phyloP scores from a whole-genome alignment of 2,329 filamentous ascomycete genomes.

The Fusarium drepaniforme region DNA sequence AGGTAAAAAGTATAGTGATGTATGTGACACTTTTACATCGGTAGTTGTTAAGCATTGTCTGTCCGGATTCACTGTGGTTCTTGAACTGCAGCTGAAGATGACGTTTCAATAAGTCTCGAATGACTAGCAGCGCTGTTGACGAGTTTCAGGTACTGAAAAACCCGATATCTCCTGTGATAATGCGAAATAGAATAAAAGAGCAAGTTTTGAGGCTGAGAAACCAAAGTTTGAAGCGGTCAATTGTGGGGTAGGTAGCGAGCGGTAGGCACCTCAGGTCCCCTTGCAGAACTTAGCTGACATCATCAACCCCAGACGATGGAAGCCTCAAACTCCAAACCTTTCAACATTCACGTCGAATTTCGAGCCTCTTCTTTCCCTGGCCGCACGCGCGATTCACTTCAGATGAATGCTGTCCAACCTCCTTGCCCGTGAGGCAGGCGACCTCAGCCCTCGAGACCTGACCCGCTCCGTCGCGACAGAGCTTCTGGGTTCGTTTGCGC shows the following conservation, averaged over 20 bases:
- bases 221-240: conserved; percentile 32
- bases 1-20: conserved; percentile 18
- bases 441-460: conserved; percentile 72
- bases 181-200: not conserved
- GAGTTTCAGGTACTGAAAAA: not conserved
- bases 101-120: not conserved
- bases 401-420: conserved; percentile 79
- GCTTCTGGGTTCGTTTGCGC: conserved; percentile 77
- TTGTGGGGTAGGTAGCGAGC: conserved; percentile 35
- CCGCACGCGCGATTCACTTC: not conserved
- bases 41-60: conserved; percentile 27
- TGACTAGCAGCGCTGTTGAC: not conserved
- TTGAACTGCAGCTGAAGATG: not conserved
- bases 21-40: conserved; percentile 7
- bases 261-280: conserved; percentile 2
- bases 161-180: not conserved
- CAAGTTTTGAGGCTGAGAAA: conserved; percentile 15
- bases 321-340: conserved; percentile 3
- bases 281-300: conserved; percentile 39
- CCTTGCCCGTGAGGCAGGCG: conserved; percentile 80
- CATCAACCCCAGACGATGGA: conserved; percentile 18
- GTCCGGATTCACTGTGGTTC: not conserved
- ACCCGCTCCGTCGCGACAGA: conserved; percentile 73
- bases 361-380: not conserved
- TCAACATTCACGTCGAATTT: not conserved